Evolutionary conservation across 225 moss, liverwort and hornwort genomes (phyloP).

Genomic region (Polytrichum commune): DNA sequence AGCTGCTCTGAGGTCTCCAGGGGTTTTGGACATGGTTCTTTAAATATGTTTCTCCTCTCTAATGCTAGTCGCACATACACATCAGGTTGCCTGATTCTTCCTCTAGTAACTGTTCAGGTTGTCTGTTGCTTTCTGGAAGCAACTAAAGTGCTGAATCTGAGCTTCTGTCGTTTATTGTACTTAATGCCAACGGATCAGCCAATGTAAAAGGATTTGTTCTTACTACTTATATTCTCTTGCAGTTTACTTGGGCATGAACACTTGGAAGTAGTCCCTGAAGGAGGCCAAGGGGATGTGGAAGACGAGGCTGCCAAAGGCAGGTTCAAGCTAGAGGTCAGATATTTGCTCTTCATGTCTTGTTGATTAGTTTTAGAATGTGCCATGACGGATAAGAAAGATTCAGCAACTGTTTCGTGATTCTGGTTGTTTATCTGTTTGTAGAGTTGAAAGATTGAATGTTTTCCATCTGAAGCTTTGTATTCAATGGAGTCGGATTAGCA

Average conservation of each 20-base stretch:
- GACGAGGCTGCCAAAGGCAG: slow-evolving; percentile 47
- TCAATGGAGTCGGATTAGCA: too few species aligned
- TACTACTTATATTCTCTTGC: slow-evolving; percentile 6
- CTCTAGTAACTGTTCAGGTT: neutral
- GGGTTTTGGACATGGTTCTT: too few species aligned
- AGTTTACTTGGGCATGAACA: slow-evolving; percentile 60
- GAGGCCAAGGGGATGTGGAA: slow-evolving; percentile 56
- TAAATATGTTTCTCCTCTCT: neutral
- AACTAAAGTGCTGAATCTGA: too few species aligned
- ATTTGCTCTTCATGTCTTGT: neutral
- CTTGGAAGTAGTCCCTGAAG: slow-evolving; percentile 73
- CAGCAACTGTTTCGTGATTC: neutral
- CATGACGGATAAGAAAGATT: neutral
- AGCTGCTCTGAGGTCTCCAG: too few species aligned
- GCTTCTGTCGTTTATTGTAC: slow-evolving; percentile 2
- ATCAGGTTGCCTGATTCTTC: neutral
- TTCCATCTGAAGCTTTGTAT: neutral
- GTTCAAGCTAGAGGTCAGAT: slow-evolving; percentile 60
- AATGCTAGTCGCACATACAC: neutral
- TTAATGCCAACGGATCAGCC: neutral
- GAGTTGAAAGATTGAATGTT: neutral
- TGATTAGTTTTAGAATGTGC: too few species aligned
- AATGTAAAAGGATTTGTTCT: neutral
- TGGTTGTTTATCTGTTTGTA: neutral
- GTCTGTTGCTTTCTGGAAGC: too few species aligned